phyloP scores from a whole-genome alignment of 2,329 filamentous ascomycete species.

The Trichoderma afroharzianum region DNA sequence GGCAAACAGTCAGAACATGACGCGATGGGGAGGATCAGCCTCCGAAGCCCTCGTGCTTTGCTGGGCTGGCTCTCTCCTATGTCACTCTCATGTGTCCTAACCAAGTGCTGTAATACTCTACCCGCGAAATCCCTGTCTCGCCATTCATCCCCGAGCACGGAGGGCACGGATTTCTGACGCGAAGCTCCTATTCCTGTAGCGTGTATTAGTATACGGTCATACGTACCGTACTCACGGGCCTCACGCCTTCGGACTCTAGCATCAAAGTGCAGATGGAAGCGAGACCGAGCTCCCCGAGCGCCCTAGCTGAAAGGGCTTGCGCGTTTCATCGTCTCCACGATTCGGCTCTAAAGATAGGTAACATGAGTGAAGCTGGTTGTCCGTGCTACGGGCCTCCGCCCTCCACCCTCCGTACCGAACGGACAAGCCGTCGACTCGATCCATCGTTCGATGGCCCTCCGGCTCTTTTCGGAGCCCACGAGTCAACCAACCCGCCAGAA shows the following conservation, averaged over 20 bases:
- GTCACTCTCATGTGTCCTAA: neutral
- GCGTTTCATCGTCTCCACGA: slow-evolving; percentile 12
- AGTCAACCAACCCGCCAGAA: neutral
- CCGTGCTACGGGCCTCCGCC: neutral
- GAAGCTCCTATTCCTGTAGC: slow-evolving; percentile 2
- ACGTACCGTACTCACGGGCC: neutral
- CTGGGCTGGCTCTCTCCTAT: neutral
- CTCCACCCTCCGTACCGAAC: neutral
- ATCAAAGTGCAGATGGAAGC: neutral
- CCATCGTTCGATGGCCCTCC: slow-evolving; percentile 1
- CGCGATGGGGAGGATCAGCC: neutral
- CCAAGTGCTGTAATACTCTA: neutral
- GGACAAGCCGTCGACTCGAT: slow-evolving; percentile 6
- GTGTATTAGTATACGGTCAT: neutral
- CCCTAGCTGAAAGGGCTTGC: neutral
- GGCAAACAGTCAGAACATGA: neutral
- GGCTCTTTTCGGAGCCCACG: neutral
- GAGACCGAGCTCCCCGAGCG: neutral
- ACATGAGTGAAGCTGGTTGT: neutral
- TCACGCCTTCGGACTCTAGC: neutral
- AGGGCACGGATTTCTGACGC: neutral
- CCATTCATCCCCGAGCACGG: neutral
- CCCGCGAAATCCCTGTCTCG: neutral
- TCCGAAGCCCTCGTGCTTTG: neutral
- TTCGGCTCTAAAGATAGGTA: neutral